Conservation (phyloP, 2,329 filamentous ascomycete genomes). For the Parascedosporium putredinis region DNA sequence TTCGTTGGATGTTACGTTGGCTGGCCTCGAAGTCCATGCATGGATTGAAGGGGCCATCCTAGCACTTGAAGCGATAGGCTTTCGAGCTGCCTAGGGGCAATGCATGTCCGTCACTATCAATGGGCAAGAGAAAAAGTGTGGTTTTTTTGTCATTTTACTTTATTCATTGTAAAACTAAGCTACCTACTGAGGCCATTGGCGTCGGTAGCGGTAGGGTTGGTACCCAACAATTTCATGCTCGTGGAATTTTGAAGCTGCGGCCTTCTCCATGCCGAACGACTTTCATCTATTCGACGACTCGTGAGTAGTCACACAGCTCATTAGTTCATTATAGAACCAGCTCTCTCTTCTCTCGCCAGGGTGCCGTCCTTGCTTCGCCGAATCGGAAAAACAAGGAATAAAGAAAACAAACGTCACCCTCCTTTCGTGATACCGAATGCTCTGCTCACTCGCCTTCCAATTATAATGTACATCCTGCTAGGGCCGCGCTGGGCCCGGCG, state of each 20-base stretch:
- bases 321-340: not conserved
- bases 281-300: not conserved
- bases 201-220: not conserved
- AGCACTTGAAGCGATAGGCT: too few relatives aligned
- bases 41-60: too few relatives aligned
- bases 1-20: too few relatives aligned
- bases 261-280: not conserved
- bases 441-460: slow-evolving; percentile 1
- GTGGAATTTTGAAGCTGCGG: not conserved
- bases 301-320: not conserved
- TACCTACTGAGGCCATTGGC: not conserved
- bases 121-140: not conserved
- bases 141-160: not conserved
- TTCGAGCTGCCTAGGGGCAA: too few relatives aligned
- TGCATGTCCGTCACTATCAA: too few relatives aligned
- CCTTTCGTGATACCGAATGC: not conserved
- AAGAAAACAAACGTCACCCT: not conserved
- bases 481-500: not conserved
- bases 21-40: too few relatives aligned
- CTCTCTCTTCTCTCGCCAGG: not conserved
- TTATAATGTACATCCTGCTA: slow-evolving; percentile 3
- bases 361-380: not conserved
- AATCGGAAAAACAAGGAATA: not conserved
- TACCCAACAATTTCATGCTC: slow-evolving; percentile 3
- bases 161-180: slow-evolving; percentile 2